Percentiles rank a stretch among this genome's conserved stretches.
Conservation (phyloP, 192 early-diverging fungal species). For the Rhizophagus clarus region DNA sequence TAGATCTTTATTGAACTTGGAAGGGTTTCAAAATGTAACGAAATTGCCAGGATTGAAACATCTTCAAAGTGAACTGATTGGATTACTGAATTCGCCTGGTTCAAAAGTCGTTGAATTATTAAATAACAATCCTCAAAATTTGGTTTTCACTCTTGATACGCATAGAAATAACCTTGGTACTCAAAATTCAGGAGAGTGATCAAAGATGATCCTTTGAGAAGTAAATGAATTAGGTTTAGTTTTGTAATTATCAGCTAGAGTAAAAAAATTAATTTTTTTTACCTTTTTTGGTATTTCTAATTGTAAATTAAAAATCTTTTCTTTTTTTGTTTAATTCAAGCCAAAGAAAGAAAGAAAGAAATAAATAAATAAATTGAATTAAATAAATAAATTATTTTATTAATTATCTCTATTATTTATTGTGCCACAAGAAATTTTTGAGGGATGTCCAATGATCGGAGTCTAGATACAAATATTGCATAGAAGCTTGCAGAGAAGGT, state of each 20-base stretch:
- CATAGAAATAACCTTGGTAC: constrained; percentile 28
- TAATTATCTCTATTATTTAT: constrained; percentile 57
- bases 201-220: too few relatives aligned
- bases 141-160: constrained; percentile 43
- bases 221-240: too few relatives aligned
- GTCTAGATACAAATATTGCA: constrained; percentile 95
- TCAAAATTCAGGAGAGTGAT: neutral
- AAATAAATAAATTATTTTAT: neutral
- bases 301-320: too few relatives aligned
- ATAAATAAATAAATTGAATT: neutral
- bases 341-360: neutral
- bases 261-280: too few relatives aligned
- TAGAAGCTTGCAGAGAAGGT: constrained; percentile 88
- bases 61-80: constrained; percentile 47
- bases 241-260: too few relatives aligned
- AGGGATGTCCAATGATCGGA: constrained; percentile 79
- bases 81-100: constrained; percentile 49
- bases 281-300: too few relatives aligned
- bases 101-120: constrained; percentile 46
- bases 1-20: constrained; percentile 49
- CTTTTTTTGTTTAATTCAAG: too few relatives aligned
- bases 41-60: constrained; percentile 52
- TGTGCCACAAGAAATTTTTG: constrained; percentile 80
- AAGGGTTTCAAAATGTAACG: constrained; percentile 49
- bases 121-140: constrained; percentile 40